These are phyloP conservation scores for Diplocarpon rosae DNA, from an alignment of 2,329 filamentous ascomycete species.

Conservation along the genomic window DNA sequence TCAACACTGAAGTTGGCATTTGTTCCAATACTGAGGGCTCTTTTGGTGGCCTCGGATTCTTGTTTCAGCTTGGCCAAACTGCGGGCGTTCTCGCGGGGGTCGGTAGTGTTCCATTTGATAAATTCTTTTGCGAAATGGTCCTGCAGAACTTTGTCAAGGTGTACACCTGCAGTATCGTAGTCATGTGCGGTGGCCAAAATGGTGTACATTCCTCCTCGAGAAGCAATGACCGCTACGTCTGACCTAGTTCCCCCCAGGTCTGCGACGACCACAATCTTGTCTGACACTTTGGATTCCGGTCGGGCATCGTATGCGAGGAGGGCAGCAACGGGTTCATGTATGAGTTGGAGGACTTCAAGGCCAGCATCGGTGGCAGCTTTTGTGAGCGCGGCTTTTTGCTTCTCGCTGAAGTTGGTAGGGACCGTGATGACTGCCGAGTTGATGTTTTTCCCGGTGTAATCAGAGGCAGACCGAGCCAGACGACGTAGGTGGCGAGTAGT, in stretches of 20 bases:
- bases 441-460: constrained; percentile 86
- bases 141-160: constrained; percentile 82
- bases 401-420: constrained; percentile 84
- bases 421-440: constrained; percentile 92
- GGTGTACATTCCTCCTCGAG: constrained; percentile 91
- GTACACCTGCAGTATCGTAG: constrained; percentile 80
- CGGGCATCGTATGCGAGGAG: constrained; percentile 85
- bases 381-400: constrained; percentile 71
- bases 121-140: constrained; percentile 99
- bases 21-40: constrained; percentile 76
- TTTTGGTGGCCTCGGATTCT: constrained; percentile 85
- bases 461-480: constrained; percentile 71
- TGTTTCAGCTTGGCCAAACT: constrained; percentile 85
- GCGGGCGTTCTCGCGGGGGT: constrained; percentile 71
- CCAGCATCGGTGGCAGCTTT: constrained; percentile 70
- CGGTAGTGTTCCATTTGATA: constrained; percentile 80
- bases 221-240: constrained; percentile 83
- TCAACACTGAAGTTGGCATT: constrained; percentile 91
- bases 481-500: constrained; percentile 76
- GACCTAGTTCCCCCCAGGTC: constrained; percentile 89
- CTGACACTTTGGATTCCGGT: constrained; percentile 59
- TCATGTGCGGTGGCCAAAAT: constrained; percentile 89
- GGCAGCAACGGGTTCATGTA: constrained; percentile 82
- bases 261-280: constrained; percentile 86
- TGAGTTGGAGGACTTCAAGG: constrained; percentile 84